phyloP scores from a whole-genome alignment of 768 basidiomycete genomes.

The Gymnopilus junonius region DNA sequence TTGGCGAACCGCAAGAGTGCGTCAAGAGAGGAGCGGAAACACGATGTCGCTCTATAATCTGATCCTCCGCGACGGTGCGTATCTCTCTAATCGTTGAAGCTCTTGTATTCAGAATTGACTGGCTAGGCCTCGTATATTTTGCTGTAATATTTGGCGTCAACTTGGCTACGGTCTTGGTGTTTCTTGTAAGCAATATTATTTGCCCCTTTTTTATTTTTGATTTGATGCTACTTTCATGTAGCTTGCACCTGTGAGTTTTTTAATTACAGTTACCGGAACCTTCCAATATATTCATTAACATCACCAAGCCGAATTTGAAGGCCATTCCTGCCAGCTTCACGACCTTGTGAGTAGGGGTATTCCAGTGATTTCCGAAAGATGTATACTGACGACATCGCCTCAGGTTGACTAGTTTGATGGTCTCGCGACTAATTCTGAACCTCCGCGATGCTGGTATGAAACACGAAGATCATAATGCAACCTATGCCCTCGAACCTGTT shows the following conservation, averaged over 20 bases:
- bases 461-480: neutral
- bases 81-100: neutral
- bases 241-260: slow-evolving; percentile 32
- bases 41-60: slow-evolving; percentile 28
- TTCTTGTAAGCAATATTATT: slow-evolving; percentile 31
- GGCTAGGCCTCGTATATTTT: slow-evolving; percentile 37
- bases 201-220: neutral
- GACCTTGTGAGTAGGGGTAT: slow-evolving; percentile 35
- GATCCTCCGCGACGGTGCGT: slow-evolving; percentile 39
- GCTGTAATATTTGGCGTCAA: slow-evolving; percentile 38
- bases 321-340: slow-evolving; percentile 43
- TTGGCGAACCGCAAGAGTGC: slow-evolving; percentile 27
- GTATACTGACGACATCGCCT: neutral
- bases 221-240: slow-evolving; percentile 7
- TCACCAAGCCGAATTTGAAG: slow-evolving; percentile 36
- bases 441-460: slow-evolving; percentile 20
- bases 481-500: neutral
- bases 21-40: slow-evolving; percentile 16
- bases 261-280: no score
- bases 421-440: slow-evolving; percentile 42
- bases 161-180: slow-evolving; percentile 35
- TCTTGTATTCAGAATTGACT: neutral
- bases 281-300: neutral
- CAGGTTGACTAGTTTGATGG: slow-evolving; percentile 42
- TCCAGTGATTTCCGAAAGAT: neutral